Evolutionary conservation across 352 stramenopile genomes (phyloP).

Genomic region (Globisporangium camurandrum): DNA sequence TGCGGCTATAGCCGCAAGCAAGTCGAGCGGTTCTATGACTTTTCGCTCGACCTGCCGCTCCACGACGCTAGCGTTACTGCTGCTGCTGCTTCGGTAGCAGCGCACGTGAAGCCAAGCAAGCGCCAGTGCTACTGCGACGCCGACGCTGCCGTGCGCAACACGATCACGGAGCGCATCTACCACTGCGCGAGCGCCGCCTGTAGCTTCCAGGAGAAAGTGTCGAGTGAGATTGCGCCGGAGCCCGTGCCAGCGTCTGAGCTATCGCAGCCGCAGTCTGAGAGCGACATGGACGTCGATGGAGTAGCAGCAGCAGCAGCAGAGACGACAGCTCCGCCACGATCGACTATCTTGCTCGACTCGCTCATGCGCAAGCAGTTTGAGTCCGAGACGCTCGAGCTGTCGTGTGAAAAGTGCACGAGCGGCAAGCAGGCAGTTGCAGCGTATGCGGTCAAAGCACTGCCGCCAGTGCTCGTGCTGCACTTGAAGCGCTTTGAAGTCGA

Average conservation of each 20-base stretch:
- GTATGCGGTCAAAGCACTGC: slow-evolving; percentile 62
- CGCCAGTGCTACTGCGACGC: slow-evolving; percentile 59
- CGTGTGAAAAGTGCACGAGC: slow-evolving; percentile 76
- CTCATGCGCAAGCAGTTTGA: slow-evolving; percentile 77
- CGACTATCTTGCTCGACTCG: slow-evolving; percentile 41
- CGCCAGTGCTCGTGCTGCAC: slow-evolving; percentile 68
- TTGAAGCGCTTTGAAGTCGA: slow-evolving; percentile 85
- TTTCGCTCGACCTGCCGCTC: slow-evolving; percentile 76
- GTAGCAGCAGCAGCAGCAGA: not conserved
- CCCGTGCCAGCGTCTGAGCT: not conserved
- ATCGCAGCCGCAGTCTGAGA: not conserved
- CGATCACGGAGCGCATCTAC: slow-evolving; percentile 32
- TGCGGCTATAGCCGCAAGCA: slow-evolving; percentile 76
- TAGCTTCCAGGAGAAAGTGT: slow-evolving; percentile 48
- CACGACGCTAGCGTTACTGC: too few relatives aligned
- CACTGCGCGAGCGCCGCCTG: slow-evolving; percentile 54
- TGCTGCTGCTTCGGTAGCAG: too few relatives aligned
- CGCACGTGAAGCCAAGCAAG: slow-evolving; percentile 16
- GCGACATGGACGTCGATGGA: not conserved
- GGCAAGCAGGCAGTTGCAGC: slow-evolving; percentile 52
- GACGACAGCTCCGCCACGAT: slow-evolving; percentile 1
- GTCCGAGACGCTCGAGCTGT: slow-evolving; percentile 65
- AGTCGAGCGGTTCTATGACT: slow-evolving; percentile 80
- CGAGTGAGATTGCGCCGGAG: slow-evolving; percentile 4
- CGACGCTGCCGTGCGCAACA: slow-evolving; percentile 23